Percentiles rank a stretch among this genome's conserved stretches.
Conservation (phyloP, 208 protist species). For the Leishmania tropica region DNA sequence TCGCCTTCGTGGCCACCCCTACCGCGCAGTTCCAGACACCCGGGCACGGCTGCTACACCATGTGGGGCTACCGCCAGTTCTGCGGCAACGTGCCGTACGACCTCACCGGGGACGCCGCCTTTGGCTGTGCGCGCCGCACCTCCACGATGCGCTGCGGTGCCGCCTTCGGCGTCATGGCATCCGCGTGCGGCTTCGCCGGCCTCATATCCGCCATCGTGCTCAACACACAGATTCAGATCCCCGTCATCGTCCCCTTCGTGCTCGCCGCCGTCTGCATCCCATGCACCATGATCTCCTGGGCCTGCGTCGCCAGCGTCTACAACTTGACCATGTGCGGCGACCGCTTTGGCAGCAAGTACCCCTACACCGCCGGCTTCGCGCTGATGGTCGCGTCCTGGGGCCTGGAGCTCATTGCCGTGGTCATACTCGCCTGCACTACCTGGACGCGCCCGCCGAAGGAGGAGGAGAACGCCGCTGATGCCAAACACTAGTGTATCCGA, state of each 20-base stretch:
- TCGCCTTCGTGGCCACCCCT: slow-evolving; percentile 42
- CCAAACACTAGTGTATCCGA: slow-evolving; percentile 13
- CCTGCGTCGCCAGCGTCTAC: slow-evolving; percentile 50
- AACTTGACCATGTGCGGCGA: slow-evolving; percentile 33
- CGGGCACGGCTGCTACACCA: slow-evolving; percentile 38
- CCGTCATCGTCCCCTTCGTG: slow-evolving; percentile 27
- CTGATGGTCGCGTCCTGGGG: slow-evolving; percentile 45
- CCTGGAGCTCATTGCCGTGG: slow-evolving; percentile 40
- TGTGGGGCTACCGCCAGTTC: slow-evolving; percentile 45
- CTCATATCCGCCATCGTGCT: slow-evolving; percentile 38
- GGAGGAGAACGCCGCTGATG: slow-evolving; percentile 12
- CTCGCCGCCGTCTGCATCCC: slow-evolving; percentile 35
- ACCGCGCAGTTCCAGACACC: slow-evolving; percentile 32
- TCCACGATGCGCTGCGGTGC: slow-evolving; percentile 44
- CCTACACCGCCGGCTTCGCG: slow-evolving; percentile 48
- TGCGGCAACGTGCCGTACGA: slow-evolving; percentile 42
- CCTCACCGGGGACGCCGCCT: slow-evolving; percentile 24
- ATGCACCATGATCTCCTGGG: slow-evolving; percentile 48
- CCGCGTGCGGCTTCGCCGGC: slow-evolving; percentile 33
- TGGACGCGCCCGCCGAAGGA: slow-evolving; percentile 29
- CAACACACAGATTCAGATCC: slow-evolving; percentile 25
- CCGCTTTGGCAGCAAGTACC: slow-evolving; percentile 20
- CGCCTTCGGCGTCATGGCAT: slow-evolving; percentile 43
- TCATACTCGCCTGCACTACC: slow-evolving; percentile 22
- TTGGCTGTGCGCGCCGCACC: slow-evolving; percentile 24